These are phyloP conservation scores for Macrocystidia cucumis DNA, from an alignment of 1,284 basidiomycete genomes.

Conservation along the genomic window DNA sequence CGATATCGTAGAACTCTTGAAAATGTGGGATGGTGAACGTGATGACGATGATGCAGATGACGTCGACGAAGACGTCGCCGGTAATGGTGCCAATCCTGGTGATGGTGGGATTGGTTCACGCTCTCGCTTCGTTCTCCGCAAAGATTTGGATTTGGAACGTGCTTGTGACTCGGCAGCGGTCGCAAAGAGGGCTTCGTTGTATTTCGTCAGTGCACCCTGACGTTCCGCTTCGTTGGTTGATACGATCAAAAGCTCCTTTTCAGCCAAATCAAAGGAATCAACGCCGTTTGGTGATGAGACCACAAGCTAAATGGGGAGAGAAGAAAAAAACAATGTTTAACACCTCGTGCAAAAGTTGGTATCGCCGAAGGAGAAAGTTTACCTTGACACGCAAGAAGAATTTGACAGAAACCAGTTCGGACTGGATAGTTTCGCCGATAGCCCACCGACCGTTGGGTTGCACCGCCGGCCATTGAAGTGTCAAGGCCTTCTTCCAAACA, in stretches of 20 bases:
- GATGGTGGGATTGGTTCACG: constrained; percentile 7
- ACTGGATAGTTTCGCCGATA: constrained; percentile 66
- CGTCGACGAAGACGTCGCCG: too few species aligned
- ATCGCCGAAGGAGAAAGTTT: constrained; percentile 15
- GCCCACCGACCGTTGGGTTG: constrained; percentile 68
- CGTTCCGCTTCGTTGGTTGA: constrained; percentile 65
- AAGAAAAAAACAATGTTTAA: constrained; percentile 9
- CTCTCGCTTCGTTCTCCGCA: constrained; percentile 33
- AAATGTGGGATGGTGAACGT: too few species aligned
- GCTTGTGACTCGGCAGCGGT: constrained; percentile 17
- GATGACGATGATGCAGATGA: background rate
- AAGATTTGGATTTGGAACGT: constrained; percentile 57
- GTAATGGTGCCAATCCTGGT: background rate
- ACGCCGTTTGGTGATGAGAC: constrained; percentile 47
- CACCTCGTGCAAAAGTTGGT: constrained; percentile 6
- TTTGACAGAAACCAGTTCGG: constrained; percentile 55
- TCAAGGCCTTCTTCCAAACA: constrained; percentile 54
- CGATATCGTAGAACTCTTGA: too few species aligned
- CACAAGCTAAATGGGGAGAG: constrained; percentile 45
- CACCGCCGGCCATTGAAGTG: constrained; percentile 63
- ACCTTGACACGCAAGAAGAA: constrained; percentile 70
- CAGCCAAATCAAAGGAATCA: constrained; percentile 61
- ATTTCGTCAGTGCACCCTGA: constrained; percentile 55
- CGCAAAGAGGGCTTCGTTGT: constrained; percentile 34
- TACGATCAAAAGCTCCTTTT: constrained; percentile 57